phyloP scores from a whole-genome alignment of 2,329 filamentous ascomycete species.

The Nigrospora osmanthi region DNA sequence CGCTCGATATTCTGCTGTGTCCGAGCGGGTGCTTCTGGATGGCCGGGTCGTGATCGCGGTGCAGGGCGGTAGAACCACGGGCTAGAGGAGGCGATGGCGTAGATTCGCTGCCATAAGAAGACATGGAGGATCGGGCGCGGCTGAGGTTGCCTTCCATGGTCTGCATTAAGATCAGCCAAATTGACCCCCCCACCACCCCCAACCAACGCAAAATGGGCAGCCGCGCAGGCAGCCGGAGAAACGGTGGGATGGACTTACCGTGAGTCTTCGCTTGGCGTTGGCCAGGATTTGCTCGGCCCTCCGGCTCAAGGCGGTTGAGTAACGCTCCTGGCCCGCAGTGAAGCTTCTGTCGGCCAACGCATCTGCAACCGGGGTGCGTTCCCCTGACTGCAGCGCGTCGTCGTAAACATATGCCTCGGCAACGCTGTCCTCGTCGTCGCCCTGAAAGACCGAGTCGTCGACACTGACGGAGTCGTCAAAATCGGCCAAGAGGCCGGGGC shows the following conservation, averaged over 20 bases:
- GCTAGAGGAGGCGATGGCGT: slow-evolving; percentile 43
- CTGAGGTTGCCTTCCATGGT: slow-evolving; percentile 90
- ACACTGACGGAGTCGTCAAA: slow-evolving; percentile 56
- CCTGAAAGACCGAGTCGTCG: slow-evolving; percentile 58
- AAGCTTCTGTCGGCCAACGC: not conserved
- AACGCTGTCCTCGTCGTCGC: slow-evolving; percentile 60
- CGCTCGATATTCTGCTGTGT: slow-evolving; percentile 55
- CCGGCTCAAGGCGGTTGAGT: slow-evolving; percentile 71
- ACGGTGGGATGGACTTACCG: slow-evolving; percentile 46
- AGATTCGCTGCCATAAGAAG: slow-evolving; percentile 33
- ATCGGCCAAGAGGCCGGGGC: slow-evolving; percentile 44
- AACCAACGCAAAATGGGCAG: no score
- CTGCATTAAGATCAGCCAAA: slow-evolving; percentile 32
- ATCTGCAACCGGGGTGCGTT: not conserved
- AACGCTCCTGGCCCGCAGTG: slow-evolving; percentile 39
- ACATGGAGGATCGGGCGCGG: slow-evolving; percentile 61
- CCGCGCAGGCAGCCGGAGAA: no score
- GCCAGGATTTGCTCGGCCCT: slow-evolving; percentile 85
- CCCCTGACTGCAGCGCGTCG: slow-evolving; percentile 28
- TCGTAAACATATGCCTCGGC: slow-evolving; percentile 45
- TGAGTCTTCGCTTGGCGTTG: slow-evolving; percentile 83
- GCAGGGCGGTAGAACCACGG: slow-evolving; percentile 28
- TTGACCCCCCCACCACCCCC: not conserved
- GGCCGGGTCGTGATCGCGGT: slow-evolving; percentile 18
- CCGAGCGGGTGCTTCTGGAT: slow-evolving; percentile 24